Evolutionary conservation across 1,284 basidiomycete species (phyloP).

Genomic region (Irpex rosettiformis): DNA sequence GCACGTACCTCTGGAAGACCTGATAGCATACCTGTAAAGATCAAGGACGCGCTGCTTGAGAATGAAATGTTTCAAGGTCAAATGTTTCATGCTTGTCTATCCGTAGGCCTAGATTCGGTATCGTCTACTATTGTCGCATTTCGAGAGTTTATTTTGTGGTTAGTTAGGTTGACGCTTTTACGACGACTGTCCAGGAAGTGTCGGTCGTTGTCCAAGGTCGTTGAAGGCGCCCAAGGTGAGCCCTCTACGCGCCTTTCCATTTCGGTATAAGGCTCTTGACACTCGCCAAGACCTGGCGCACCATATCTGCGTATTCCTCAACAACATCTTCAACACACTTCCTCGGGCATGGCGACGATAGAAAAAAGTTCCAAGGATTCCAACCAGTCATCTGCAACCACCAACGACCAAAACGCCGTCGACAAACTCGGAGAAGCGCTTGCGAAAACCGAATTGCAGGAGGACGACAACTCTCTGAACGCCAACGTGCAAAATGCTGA

Average conservation of each 20-base stretch:
- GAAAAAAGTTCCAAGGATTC: conserved; percentile 17
- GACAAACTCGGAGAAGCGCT: conserved; percentile 32
- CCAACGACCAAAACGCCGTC: conserved; percentile 20
- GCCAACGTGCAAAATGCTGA: conserved; percentile 28
- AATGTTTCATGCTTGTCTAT: conserved; percentile 23
- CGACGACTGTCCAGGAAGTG: background rate
- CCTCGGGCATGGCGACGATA: conserved; percentile 24
- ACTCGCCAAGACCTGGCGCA: conserved; percentile 16
- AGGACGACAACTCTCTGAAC: conserved; percentile 27
- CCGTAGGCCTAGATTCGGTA: too few relatives aligned
- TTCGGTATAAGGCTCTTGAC: conserved; percentile 10
- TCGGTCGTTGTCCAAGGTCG: background rate
- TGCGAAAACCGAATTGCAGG: conserved; percentile 35
- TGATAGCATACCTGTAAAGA: conserved; percentile 63
- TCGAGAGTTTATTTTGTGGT: too few relatives aligned
- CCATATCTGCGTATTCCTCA: conserved; percentile 15
- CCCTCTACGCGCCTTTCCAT: conserved; percentile 9
- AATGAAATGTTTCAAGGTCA: conserved; percentile 70
- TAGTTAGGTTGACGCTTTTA: too few relatives aligned
- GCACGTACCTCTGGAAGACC: conserved; percentile 59
- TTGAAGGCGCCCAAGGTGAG: background rate
- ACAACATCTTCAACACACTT: conserved; percentile 3
- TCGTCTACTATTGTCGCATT: background rate
- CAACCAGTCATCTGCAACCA: conserved; percentile 10
- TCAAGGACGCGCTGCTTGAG: conserved; percentile 56